Percentiles rank a stretch among this genome's conserved stretches.
Evolutionary conservation across 495 filamentous ascomycete species (phyloP).

Genomic region (Aspergillus indologenus): DNA sequence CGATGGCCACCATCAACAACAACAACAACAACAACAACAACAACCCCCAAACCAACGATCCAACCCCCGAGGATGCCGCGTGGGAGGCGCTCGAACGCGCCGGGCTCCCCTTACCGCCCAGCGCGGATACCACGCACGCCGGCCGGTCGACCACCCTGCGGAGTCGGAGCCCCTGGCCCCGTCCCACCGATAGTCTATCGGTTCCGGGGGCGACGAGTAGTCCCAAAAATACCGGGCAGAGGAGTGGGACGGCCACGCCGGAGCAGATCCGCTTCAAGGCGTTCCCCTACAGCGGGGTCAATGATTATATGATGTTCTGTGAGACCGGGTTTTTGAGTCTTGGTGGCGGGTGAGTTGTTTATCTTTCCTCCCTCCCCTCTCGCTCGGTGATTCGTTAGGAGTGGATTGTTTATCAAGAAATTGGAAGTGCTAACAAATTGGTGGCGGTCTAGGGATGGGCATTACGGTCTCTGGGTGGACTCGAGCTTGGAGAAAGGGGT

Average conservation of each 20-base stretch:
- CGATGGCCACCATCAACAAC: slow-evolving; percentile 10
- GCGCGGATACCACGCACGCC: slow-evolving; percentile 67
- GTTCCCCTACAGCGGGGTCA: slow-evolving; percentile 91
- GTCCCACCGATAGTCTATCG: too few species aligned
- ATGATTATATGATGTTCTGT: slow-evolving; percentile 96
- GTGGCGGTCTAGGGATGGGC: slow-evolving; percentile 69
- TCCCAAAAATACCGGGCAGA: background rate
- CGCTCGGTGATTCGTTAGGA: background rate
- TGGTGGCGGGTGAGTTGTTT: slow-evolving; percentile 65
- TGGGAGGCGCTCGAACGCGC: slow-evolving; percentile 28
- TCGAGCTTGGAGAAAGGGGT: slow-evolving; percentile 83
- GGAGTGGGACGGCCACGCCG: slow-evolving; percentile 45
- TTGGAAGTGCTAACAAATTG: too few species aligned
- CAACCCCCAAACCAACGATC: too few species aligned
- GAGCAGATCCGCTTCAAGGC: slow-evolving; percentile 89
- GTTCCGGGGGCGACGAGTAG: too few species aligned
- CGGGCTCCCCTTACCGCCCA: slow-evolving; percentile 67
- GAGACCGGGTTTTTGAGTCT: slow-evolving; percentile 80
- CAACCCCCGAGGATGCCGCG: too few species aligned
- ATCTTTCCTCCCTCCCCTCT: slow-evolving; percentile 3
- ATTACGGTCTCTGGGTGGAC: slow-evolving; percentile 91
- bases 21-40: too few species aligned
- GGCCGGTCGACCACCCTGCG: slow-evolving; percentile 66
- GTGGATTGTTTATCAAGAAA: background rate
- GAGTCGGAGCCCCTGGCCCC: slow-evolving; percentile 6